Evolutionary conservation across 2,329 filamentous ascomycete genomes (phyloP).

Genomic region (Ascocoryne sarcoides): DNA sequence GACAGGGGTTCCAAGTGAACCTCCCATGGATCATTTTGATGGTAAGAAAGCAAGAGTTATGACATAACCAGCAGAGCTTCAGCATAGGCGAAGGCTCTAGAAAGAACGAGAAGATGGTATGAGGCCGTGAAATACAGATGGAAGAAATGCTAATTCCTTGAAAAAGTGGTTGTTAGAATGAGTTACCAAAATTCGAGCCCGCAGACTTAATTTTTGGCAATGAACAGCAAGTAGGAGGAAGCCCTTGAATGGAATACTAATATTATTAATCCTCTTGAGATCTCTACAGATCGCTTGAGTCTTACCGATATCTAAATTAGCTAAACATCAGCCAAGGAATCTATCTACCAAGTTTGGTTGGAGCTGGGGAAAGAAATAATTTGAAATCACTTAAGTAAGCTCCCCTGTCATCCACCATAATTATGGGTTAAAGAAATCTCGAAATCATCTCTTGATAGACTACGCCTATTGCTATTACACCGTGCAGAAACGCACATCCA

Average conservation of each 20-base stretch:
- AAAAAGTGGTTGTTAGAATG: no score
- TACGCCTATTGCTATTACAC: conserved; percentile 33
- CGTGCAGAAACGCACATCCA: conserved; percentile 30
- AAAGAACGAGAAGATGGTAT: no score
- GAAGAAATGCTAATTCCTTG: no score
- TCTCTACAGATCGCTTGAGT: not conserved
- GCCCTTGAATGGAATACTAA: not conserved
- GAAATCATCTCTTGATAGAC: conserved; percentile 29
- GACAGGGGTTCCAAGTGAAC: no score
- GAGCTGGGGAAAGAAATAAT: not conserved
- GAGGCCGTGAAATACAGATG: no score
- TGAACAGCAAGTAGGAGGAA: no score
- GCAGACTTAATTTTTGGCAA: no score
- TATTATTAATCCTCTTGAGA: not conserved
- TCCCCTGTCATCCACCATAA: not conserved
- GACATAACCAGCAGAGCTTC: no score
- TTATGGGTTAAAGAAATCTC: conserved; percentile 1
- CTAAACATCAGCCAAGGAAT: not conserved
- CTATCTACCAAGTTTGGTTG: not conserved
- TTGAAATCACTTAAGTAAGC: not conserved
- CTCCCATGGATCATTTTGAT: no score
- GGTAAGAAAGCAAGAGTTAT: no score
- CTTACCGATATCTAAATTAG: not conserved
- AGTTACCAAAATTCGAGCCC: no score
- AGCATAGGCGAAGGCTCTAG: no score